A percentile compares a stretch with the other conserved stretches of the same genome.
Conservation (phyloP, 192 early-diverging fungal genomes). For the Mortierella claussenii region DNA sequence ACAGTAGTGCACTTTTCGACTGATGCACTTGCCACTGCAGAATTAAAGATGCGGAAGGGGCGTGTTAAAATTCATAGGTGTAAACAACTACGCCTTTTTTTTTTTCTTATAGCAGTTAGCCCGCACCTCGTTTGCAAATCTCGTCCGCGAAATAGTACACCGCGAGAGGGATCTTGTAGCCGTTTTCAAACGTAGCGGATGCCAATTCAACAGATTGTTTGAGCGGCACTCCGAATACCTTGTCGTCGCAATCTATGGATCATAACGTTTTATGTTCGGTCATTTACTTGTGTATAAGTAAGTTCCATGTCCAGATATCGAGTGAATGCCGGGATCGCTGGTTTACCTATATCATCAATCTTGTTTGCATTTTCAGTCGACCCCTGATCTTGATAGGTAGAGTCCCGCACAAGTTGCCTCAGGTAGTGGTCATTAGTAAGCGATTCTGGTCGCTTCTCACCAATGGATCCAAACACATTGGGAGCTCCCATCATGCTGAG, state of each 20-base stretch:
- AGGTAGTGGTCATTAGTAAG: background rate
- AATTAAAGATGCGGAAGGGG: background rate
- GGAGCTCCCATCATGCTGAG: conserved; percentile 12
- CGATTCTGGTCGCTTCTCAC: background rate
- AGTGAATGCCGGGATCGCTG: no score
- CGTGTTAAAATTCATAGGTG: no score
- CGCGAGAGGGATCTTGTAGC: conserved; percentile 7
- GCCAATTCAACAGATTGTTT: conserved; percentile 14
- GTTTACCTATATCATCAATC: conserved; percentile 6
- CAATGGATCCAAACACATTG: conserved; percentile 17
- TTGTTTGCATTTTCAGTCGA: background rate
- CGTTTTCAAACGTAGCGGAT: conserved; percentile 25
- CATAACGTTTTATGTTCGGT: background rate
- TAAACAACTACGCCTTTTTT: no score
- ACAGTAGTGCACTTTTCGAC: background rate
- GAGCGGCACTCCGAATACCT: conserved; percentile 6
- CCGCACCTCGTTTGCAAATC: conserved; percentile 22
- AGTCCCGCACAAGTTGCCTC: conserved; percentile 9
- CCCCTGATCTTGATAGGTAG: background rate
- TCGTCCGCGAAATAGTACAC: conserved; percentile 28
- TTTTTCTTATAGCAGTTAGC: no score
- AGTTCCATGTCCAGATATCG: no score
- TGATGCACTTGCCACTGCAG: background rate
- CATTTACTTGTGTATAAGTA: no score
- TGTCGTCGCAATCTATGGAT: conserved; percentile 8